Conservation (phyloP, 495 filamentous ascomycete species). For the Aspergillus diversus region DNA sequence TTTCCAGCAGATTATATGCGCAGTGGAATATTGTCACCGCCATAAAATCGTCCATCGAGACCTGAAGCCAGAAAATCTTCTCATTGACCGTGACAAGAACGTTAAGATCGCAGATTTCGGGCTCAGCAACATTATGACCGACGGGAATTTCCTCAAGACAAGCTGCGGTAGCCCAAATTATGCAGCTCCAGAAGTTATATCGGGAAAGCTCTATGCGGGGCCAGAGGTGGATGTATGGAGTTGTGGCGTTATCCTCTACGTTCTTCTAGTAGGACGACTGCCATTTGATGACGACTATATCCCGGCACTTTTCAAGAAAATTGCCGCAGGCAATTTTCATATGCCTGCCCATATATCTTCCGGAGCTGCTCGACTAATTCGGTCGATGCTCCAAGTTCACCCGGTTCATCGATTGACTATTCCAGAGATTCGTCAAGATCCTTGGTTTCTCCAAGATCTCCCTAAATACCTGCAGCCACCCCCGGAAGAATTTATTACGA, state of each 20-base stretch:
- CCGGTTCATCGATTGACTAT: constrained; percentile 92
- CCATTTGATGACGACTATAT: constrained; percentile 99
- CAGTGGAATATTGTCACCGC: constrained; percentile 97
- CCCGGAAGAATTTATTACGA: constrained; percentile 90
- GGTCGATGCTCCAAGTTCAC: constrained; percentile 92
- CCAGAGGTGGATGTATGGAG: constrained; percentile 99
- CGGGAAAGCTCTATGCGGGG: constrained; percentile 94
- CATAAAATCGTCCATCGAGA: constrained; percentile 99
- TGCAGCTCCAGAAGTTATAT: constrained; percentile 96
- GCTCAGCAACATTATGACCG: constrained; percentile 98
- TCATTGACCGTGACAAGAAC: constrained; percentile 91
- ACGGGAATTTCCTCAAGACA: constrained; percentile 98
- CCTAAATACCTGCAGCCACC: constrained; percentile 84
- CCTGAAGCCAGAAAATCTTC: constrained; percentile 94
- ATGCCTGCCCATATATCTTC: constrained; percentile 85
- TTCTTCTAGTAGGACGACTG: constrained; percentile 85
- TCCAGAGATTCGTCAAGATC: constrained; percentile 88
- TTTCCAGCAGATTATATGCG: constrained; percentile 99
- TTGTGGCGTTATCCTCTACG: constrained; percentile 97
- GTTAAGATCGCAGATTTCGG: constrained; percentile 99
- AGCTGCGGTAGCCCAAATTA: constrained; percentile 99
- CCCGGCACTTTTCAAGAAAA: constrained; percentile 83
- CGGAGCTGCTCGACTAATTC: constrained; percentile 83
- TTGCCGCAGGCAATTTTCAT: constrained; percentile 85
- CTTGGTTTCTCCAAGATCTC: constrained; percentile 89